Percentiles rank a stretch among this genome's conserved stretches.
These are phyloP conservation scores for Pterocarpus macrocarpus DNA, from an alignment of 306 rosid species.

Conservation along the genomic window DNA sequence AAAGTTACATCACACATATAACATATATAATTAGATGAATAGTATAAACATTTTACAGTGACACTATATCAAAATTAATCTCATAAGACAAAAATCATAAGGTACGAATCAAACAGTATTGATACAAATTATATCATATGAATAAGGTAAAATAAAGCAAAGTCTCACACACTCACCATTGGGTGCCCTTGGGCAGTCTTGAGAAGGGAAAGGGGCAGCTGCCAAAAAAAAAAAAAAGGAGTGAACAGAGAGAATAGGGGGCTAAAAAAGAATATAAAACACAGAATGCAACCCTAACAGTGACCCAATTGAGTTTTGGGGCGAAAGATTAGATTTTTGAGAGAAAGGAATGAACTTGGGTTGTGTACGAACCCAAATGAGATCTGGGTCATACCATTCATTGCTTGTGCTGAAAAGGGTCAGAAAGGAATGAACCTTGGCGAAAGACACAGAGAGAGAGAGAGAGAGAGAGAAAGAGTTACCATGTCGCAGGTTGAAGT, in stretches of 20 bases:
- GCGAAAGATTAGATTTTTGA: neutral
- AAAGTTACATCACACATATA: too few relatives aligned
- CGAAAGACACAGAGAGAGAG: neutral
- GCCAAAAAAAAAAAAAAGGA: slow-evolving; percentile 37
- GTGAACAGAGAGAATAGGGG: slow-evolving; percentile 26
- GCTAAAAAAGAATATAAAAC: neutral
- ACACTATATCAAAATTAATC: too few relatives aligned
- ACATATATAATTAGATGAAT: too few relatives aligned
- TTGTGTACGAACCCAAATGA: neutral
- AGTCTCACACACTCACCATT: slow-evolving; percentile 58
- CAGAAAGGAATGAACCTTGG: neutral
- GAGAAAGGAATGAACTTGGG: slow-evolving; percentile 12
- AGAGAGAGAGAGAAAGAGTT: neutral
- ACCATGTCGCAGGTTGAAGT: slow-evolving; percentile 37
- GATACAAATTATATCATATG: neutral
- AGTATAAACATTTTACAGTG: too few relatives aligned
- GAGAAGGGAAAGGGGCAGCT: slow-evolving; percentile 95
- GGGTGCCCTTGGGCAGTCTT: slow-evolving; percentile 98
- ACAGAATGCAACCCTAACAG: slow-evolving; percentile 27
- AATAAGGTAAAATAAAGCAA: slow-evolving; percentile 28
- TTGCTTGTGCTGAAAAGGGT: slow-evolving; percentile 14
- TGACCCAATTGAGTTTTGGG: slow-evolving; percentile 15
- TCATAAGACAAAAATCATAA: too few relatives aligned
- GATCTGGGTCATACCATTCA: slow-evolving; percentile 35
- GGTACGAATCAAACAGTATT: neutral